Conservation (phyloP, 257 asterid genomes). For the Solanum bulbocastanum region DNA sequence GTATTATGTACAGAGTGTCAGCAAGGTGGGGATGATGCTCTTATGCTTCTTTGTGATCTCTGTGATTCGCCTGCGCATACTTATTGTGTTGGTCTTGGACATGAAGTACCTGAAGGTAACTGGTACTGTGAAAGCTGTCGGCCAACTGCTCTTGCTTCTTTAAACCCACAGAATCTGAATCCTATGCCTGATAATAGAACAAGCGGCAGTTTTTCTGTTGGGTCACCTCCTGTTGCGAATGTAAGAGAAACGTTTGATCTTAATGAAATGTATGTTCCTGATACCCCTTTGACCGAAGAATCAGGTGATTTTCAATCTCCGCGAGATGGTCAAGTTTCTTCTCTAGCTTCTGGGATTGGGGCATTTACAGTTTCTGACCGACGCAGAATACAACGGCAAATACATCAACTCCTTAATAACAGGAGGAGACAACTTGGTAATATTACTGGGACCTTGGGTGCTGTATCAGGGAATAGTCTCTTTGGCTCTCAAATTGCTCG, state of each 20-base stretch:
- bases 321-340: conserved; percentile 38
- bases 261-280: conserved; percentile 71
- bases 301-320: conserved; percentile 35
- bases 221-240: conserved; percentile 37
- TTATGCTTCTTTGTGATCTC: conserved; percentile 83
- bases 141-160: conserved; percentile 55
- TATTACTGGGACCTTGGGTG: conserved; percentile 7
- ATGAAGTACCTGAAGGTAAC: conserved; percentile 89
- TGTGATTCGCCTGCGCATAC: conserved; percentile 92
- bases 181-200: conserved; percentile 36
- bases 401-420: conserved; percentile 36
- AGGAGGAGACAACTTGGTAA: conserved; percentile 43
- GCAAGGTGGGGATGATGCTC: conserved; percentile 78
- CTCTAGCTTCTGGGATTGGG: conserved; percentile 42
- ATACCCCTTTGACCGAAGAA: conserved; percentile 45
- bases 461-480: conserved; percentile 21
- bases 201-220: conserved; percentile 20
- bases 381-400: conserved; percentile 63
- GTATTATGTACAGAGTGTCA: conserved; percentile 70
- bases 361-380: conserved; percentile 57
- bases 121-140: conserved; percentile 96
- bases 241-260: conserved; percentile 60
- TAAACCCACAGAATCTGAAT: conserved; percentile 28
- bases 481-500: conserved; percentile 36
- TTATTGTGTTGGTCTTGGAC: conserved; percentile 77